phyloP scores from a whole-genome alignment of 805 yeast genomes.

The Wickerhamomyces xylosicus region DNA sequence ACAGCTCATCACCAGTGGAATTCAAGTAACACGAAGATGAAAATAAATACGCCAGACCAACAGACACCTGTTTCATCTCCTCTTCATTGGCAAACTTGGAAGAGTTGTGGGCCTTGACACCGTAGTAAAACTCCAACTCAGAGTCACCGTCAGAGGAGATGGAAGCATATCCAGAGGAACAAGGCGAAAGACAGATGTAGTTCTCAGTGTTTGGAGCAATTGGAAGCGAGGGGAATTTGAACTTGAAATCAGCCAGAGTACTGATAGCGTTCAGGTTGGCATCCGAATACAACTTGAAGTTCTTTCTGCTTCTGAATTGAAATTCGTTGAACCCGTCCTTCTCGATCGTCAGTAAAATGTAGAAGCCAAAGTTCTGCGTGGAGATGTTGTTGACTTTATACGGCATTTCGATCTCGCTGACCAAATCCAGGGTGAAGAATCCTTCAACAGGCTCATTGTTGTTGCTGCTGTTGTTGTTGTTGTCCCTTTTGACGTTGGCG shows the following conservation, averaged over 20 bases:
- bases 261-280: constrained; percentile 24
- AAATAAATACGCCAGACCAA: constrained; percentile 55
- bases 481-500: constrained; percentile 12
- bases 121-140: constrained; percentile 8
- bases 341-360: constrained; percentile 28
- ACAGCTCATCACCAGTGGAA: constrained; percentile 58
- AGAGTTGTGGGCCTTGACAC: background rate
- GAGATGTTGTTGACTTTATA: constrained; percentile 22
- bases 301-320: constrained; percentile 32
- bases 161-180: constrained; percentile 30
- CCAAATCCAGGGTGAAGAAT: constrained; percentile 13
- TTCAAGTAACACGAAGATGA: constrained; percentile 63
- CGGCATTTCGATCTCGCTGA: constrained; percentile 11
- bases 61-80: constrained; percentile 28
- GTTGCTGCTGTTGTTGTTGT: too few species aligned
- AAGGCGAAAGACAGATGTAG: constrained; percentile 38
- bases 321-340: constrained; percentile 27
- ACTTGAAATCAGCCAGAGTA: constrained; percentile 45
- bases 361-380: constrained; percentile 28
- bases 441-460: constrained; percentile 8
- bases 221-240: constrained; percentile 29
- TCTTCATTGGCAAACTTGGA: constrained; percentile 4
- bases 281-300: constrained; percentile 15
- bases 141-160: constrained; percentile 13
- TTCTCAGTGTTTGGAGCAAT: constrained; percentile 19